Evolutionary conservation across 768 basidiomycete genomes (phyloP).

Genomic region (Lactarius indigo): DNA sequence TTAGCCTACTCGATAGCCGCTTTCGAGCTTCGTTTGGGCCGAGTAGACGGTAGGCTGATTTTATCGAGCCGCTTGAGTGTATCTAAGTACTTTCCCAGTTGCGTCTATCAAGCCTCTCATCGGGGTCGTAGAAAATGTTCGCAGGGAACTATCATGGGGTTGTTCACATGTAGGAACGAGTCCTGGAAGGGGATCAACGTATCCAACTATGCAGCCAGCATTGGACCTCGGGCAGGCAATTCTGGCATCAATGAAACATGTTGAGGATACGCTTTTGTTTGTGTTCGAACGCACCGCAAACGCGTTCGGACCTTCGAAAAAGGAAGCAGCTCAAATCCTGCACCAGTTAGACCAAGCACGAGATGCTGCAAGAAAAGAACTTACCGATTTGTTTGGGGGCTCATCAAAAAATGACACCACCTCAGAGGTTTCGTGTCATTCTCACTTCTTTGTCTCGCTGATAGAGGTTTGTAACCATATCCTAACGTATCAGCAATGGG

Average conservation of each 20-base stretch:
- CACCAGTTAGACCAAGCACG: conserved; percentile 16
- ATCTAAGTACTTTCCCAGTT: conserved; percentile 31
- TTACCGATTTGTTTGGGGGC: conserved; percentile 34
- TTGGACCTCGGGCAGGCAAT: conserved; percentile 37
- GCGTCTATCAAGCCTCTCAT: conserved; percentile 43
- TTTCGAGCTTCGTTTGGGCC: conserved; percentile 45
- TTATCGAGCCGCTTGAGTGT: background rate
- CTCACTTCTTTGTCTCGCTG: conserved; percentile 42
- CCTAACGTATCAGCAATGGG: background rate
- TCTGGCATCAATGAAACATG: conserved; percentile 34
- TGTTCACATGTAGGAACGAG: conserved; percentile 29
- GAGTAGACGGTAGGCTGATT: conserved; percentile 38
- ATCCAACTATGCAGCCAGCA: conserved; percentile 31
- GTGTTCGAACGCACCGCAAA: conserved; percentile 34
- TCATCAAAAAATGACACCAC: conserved; percentile 25
- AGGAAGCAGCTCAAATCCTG: conserved; percentile 5
- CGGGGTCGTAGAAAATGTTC: conserved; percentile 42
- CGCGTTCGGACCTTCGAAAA: conserved; percentile 19
- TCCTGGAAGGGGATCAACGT: conserved; percentile 3
- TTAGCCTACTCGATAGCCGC: conserved; percentile 42
- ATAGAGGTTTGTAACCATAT: conserved; percentile 37
- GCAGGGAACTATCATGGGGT: conserved; percentile 45
- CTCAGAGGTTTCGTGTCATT: conserved; percentile 36
- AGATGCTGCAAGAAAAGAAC: conserved; percentile 27
- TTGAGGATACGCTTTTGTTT: conserved; percentile 29